A percentile compares a stretch with the other conserved stretches of the same genome.
Evolutionary conservation across 768 basidiomycete genomes (phyloP).

Genomic region (Suillus paluster): DNA sequence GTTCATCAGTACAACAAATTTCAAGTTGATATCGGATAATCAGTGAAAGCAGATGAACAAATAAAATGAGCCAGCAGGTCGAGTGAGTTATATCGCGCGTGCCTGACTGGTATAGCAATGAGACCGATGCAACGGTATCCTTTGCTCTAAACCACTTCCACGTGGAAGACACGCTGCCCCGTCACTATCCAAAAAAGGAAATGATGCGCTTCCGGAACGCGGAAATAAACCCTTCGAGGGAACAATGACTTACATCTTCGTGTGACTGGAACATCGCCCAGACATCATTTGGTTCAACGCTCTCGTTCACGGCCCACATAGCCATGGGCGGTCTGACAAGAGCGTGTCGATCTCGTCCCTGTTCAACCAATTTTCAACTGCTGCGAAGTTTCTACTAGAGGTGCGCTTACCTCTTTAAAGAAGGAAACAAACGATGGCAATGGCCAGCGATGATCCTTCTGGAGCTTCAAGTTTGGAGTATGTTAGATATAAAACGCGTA

Average conservation of each 20-base stretch:
- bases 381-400: background rate
- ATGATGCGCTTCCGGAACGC: conserved; percentile 12
- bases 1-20: conserved; percentile 24
- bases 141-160: background rate
- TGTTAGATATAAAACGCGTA: conserved; percentile 1
- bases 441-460: conserved; percentile 25
- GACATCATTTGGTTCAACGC: conserved; percentile 39
- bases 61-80: conserved; percentile 12
- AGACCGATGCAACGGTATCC: conserved; percentile 4
- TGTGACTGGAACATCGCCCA: conserved; percentile 66
- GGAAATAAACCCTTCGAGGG: conserved; percentile 1
- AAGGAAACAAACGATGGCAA: conserved; percentile 31
- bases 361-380: background rate
- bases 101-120: conserved; percentile 6
- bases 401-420: conserved; percentile 25
- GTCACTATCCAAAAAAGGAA: conserved; percentile 11
- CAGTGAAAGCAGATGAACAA: conserved; percentile 17
- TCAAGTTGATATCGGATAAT: conserved; percentile 22
- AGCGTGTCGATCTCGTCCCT: conserved; percentile 17
- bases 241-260: conserved; percentile 53
- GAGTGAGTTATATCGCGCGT: background rate
- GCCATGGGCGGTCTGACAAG: conserved; percentile 39
- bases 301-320: conserved; percentile 53
- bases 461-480: conserved; percentile 21
- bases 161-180: conserved; percentile 23